Conservation (phyloP, 805 yeast species). For the Lipomyces yamanashiensis region DNA sequence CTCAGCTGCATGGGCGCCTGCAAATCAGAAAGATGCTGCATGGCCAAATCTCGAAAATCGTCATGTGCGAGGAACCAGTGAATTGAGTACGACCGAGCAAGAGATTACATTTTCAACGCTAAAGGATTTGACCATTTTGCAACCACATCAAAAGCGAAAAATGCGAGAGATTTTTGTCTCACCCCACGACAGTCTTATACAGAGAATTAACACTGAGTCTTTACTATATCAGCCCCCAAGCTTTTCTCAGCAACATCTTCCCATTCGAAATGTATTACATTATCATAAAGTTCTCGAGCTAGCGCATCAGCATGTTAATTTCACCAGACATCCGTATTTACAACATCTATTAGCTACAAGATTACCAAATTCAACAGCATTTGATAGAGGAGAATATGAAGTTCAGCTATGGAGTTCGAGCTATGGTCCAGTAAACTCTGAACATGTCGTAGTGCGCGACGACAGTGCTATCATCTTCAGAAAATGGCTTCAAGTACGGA, state of each 20-base stretch:
- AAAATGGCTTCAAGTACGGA: constrained; percentile 60
- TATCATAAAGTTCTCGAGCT: constrained; percentile 7
- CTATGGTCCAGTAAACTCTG: constrained; percentile 37
- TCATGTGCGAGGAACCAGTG: constrained; percentile 5
- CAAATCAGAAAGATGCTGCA: constrained; percentile 6
- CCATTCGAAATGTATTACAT: constrained; percentile 14
- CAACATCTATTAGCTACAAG: constrained; percentile 12
- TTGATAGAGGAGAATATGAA: constrained; percentile 42
- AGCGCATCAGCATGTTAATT: constrained; percentile 9
- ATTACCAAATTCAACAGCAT: constrained; percentile 27
- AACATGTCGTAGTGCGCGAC: constrained; percentile 56
- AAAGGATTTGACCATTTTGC: background rate
- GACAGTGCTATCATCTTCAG: constrained; percentile 51
- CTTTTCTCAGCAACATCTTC: background rate
- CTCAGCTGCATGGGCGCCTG: background rate
- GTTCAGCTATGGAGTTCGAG: constrained; percentile 40
- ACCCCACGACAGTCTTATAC: background rate
- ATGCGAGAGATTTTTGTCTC: background rate
- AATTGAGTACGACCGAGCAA: background rate
- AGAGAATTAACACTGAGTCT: background rate
- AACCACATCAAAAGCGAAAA: background rate
- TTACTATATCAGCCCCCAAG: background rate
- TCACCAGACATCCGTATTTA: constrained; percentile 23
- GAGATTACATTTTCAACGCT: background rate
- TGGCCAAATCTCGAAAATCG: constrained; percentile 21